Base-by-base conservation (phyloP, 176 grass and related monocot genomes). In the Eragrostis curvula region DNA sequence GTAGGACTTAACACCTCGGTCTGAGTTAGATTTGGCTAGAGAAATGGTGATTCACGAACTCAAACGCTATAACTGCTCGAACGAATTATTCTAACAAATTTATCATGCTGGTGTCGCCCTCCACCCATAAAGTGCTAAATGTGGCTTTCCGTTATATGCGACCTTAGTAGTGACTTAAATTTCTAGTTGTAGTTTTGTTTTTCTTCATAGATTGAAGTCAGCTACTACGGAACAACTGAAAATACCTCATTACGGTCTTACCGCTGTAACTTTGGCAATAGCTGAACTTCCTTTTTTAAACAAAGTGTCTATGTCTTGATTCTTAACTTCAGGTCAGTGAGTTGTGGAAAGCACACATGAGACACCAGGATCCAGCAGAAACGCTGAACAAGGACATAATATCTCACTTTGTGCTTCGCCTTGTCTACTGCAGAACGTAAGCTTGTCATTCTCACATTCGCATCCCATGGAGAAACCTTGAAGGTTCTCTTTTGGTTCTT, bases 351-450 rank as follows among this genome's bases (percentile, higher is more conserved):
- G 18, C 67, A 61, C 88, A 91, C 77, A 98, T 98, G 96, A 91
- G 87, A 79, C 96, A 95, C 88, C 88, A 82, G 79, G 92, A 98
- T 93, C 84, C 93, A 67, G 78, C 85, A 28, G 90, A 91, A 83
- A 90, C 79, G 79, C 70, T 90, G 79, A 95, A 94, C 67, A 98
- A 95, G 88, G 96, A 98, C 74, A 91, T 98, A 74, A 95, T 93
- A 81, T 98, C 96, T 6, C 96, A 98, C 83, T 95, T 93, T 63
- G 96, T 92, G 27, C 96, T 98, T 60, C 93, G 96, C 69, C 96
- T 95, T 61, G 96, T 98, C n/a, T 98, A 98, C 50, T 98, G 96
- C 86, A 91, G 96, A 91, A 92, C 93, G 96, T 98, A 90, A 28
- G 92, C 62, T 82, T 87, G 52, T 9, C 24, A 53, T 87, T 41